Conservation (phyloP, 768 basidiomycete species). For the Leccinum incarnatum region DNA sequence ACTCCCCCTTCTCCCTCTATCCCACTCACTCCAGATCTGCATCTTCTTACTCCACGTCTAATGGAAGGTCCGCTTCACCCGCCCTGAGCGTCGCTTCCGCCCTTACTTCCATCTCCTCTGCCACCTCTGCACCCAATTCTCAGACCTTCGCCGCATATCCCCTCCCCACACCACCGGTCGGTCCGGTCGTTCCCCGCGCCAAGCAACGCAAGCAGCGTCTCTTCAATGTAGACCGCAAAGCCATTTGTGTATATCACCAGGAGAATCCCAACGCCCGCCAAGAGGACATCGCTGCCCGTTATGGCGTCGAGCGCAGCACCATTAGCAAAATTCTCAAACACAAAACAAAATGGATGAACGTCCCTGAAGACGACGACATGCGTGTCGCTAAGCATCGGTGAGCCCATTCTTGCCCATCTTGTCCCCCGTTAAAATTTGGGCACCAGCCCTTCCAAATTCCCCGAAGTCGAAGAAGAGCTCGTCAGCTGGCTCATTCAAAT, state of each 20-base stretch:
- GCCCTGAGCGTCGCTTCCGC: slow-evolving; percentile 56
- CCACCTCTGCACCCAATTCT: slow-evolving; percentile 30
- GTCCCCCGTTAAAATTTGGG: slow-evolving; percentile 6
- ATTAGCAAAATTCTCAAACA: slow-evolving; percentile 89
- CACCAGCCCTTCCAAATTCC: slow-evolving; percentile 74
- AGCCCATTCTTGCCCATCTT: slow-evolving; percentile 10
- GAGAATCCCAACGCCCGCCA: slow-evolving; percentile 70
- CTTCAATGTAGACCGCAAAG: slow-evolving; percentile 68
- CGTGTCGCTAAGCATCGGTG: slow-evolving; percentile 72
- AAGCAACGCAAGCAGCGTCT: slow-evolving; percentile 74
- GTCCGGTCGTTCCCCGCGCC: slow-evolving; percentile 32
- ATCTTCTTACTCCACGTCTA: slow-evolving; percentile 42
- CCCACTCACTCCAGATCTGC: slow-evolving; percentile 46
- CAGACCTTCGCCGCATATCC: slow-evolving; percentile 31
- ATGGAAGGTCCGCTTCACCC: slow-evolving; percentile 59
- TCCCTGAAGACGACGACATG: slow-evolving; percentile 55
- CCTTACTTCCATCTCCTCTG: slow-evolving; percentile 51
- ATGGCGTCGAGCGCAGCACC: slow-evolving; percentile 87
- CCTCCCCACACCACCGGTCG: slow-evolving; percentile 27
- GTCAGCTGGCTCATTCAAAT: slow-evolving; percentile 58
- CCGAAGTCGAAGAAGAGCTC: slow-evolving; percentile 68
- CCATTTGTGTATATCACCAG: slow-evolving; percentile 67
- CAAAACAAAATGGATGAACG: slow-evolving; percentile 77
- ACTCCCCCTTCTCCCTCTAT: slow-evolving; percentile 44
- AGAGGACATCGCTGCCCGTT: slow-evolving; percentile 77